phyloP scores from a whole-genome alignment of 192 early-diverging fungal genomes.

The Backusella parvicylindrica region DNA sequence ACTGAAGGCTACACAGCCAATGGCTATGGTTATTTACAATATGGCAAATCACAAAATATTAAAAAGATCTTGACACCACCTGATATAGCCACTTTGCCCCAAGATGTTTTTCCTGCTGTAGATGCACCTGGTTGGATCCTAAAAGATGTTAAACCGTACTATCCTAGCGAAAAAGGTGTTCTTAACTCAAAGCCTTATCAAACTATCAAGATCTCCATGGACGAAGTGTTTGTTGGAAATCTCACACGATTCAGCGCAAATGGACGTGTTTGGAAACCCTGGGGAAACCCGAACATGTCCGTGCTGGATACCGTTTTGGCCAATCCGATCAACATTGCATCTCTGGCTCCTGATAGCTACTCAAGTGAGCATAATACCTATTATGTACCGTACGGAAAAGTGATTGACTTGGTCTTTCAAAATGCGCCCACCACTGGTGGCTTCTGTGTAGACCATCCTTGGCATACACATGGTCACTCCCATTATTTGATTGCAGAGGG shows the following conservation, averaged over 20 bases:
- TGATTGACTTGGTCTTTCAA: constrained; percentile 26
- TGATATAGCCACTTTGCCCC: background rate
- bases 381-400: background rate
- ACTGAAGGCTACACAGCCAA: constrained; percentile 6
- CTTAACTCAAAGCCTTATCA: background rate
- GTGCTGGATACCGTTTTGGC: background rate
- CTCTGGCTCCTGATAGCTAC: background rate
- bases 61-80: background rate
- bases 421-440: background rate
- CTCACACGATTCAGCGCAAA: background rate
- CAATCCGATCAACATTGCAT: background rate
- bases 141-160: background rate
- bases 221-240: background rate
- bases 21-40: constrained; percentile 19
- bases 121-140: background rate
- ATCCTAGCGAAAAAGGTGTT: background rate
- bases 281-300: background rate
- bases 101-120: background rate
- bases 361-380: constrained; percentile 4
- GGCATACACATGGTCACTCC: constrained; percentile 25
- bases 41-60: background rate
- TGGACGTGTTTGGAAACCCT: background rate
- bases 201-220: background rate
- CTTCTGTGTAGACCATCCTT: constrained; percentile 13
- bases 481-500: constrained; percentile 27